Percentiles rank a stretch among this genome's conserved stretches.
Evolutionary conservation across 148 eudicot genomes (phyloP).

Genomic region (Linanthus parryae): DNA sequence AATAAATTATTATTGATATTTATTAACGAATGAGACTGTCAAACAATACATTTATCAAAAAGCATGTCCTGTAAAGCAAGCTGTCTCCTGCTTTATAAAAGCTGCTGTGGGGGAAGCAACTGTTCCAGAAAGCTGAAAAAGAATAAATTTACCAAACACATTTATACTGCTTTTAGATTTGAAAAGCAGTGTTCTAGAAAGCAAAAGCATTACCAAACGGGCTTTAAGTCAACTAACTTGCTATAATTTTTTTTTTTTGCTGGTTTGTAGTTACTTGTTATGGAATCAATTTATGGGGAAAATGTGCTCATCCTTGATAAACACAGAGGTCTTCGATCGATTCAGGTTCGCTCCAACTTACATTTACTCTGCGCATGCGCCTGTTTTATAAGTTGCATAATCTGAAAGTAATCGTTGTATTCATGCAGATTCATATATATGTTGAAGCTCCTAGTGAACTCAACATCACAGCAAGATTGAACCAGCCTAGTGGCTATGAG

Average conservation of each 20-base stretch:
- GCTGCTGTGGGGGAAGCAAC: not conserved
- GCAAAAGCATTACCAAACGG: not conserved
- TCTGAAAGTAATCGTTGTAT: not conserved
- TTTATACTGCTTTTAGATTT: not conserved
- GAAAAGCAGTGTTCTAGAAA: not conserved
- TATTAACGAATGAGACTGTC: no score
- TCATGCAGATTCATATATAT: slow-evolving; percentile 60
- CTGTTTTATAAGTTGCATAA: slow-evolving; percentile 10
- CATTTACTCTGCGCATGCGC: no score
- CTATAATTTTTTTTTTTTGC: slow-evolving; percentile 2
- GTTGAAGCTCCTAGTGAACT: slow-evolving; percentile 51
- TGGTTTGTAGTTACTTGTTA: slow-evolving; percentile 61
- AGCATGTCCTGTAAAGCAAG: not conserved
- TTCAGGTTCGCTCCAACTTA: no score
- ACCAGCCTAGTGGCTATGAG: slow-evolving; percentile 19
- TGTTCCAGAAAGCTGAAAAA: not conserved
- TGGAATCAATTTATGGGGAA: slow-evolving; percentile 86
- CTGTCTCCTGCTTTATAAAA: not conserved
- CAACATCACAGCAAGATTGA: slow-evolving; percentile 51
- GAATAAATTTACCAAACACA: not conserved
- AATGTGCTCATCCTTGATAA: slow-evolving; percentile 54
- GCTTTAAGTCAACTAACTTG: not conserved
- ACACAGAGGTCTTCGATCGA: slow-evolving; percentile 52
- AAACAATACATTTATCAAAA: no score
- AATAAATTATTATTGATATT: no score